These are phyloP conservation scores for Leccinum subtestaceum DNA, from an alignment of 768 basidiomycete species.

Conservation along the genomic window DNA sequence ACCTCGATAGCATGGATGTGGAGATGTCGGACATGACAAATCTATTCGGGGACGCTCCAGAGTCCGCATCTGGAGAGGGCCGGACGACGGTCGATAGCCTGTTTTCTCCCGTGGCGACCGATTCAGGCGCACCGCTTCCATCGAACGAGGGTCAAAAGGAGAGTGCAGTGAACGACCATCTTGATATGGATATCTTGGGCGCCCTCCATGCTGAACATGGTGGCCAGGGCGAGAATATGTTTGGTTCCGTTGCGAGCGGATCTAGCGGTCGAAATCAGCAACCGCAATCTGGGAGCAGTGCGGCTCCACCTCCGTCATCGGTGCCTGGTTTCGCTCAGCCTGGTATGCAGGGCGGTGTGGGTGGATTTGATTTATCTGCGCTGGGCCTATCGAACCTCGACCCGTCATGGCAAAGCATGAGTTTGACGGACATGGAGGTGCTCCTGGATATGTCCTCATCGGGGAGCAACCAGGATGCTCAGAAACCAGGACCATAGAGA, in stretches of 20 bases:
- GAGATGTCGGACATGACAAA: conserved; percentile 50
- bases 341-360: conserved; percentile 20
- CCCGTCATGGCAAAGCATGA: conserved; percentile 42
- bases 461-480: conserved; percentile 22
- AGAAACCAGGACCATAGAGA: conserved; percentile 22
- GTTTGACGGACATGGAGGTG: conserved; percentile 55
- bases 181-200: conserved; percentile 39
- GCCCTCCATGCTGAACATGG: conserved; percentile 25
- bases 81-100: conserved; percentile 43
- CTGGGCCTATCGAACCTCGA: conserved; percentile 47
- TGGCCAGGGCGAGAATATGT: conserved; percentile 18
- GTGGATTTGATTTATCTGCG: conserved; percentile 47
- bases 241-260: conserved; percentile 29
- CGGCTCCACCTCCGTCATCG: conserved; percentile 38
- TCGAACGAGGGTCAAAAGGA: conserved; percentile 21
- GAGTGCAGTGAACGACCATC: conserved; percentile 13
- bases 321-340: conserved; percentile 41
- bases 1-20: conserved; percentile 66
- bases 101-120: conserved; percentile 47
- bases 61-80: conserved; percentile 34
- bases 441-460: conserved; percentile 44
- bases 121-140: conserved; percentile 17
- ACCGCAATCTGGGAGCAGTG: conserved; percentile 19
- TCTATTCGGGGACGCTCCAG: conserved; percentile 52
- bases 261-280: conserved; percentile 14